These are phyloP conservation scores for Penicillium roqueforti DNA, from an alignment of 495 filamentous ascomycete genomes.

Conservation along the genomic window DNA sequence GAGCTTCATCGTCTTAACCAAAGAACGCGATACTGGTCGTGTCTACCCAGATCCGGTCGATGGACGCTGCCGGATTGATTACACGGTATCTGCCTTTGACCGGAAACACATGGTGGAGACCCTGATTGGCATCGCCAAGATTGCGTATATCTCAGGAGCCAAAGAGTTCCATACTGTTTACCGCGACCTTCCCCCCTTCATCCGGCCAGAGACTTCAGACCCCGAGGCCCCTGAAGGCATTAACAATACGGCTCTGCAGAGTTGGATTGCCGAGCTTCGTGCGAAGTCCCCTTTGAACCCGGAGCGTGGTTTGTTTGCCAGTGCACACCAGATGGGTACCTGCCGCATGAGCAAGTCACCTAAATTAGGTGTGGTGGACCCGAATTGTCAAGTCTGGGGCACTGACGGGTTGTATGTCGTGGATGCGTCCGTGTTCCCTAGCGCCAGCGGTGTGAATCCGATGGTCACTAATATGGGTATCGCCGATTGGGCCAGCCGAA, in stretches of 20 bases:
- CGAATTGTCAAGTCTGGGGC: conserved; percentile 72
- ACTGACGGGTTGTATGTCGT: conserved; percentile 68
- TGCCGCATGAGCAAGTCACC: conserved; percentile 68
- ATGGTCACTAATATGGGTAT: conserved; percentile 93
- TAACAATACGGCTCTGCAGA: conserved; percentile 61
- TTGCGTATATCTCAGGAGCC: conserved; percentile 73
- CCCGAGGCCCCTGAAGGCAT: conserved; percentile 46
- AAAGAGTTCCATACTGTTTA: conserved; percentile 66
- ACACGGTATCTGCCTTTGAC: conserved; percentile 66
- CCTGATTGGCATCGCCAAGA: conserved; percentile 65
- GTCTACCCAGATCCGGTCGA: conserved; percentile 71
- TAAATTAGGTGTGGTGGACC: conserved; percentile 68
- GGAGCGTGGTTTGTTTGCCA: conserved; percentile 48
- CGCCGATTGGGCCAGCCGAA: conserved; percentile 45
- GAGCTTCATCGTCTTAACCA: conserved; percentile 63
- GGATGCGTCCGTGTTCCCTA: conserved; percentile 87
- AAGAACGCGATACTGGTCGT: conserved; percentile 68
- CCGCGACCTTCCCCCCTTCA: conserved; percentile 60
- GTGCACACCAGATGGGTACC: conserved; percentile 90
- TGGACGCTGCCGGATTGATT: conserved; percentile 60
- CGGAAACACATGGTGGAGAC: conserved; percentile 63
- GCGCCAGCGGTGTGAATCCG: conserved; percentile 86
- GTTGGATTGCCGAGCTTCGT: conserved; percentile 63
- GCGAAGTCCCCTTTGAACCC: conserved; percentile 46
- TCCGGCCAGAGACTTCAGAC: conserved; percentile 44